phyloP scores from a whole-genome alignment of 306 rosid genomes.

The Quercus agrifolia region DNA sequence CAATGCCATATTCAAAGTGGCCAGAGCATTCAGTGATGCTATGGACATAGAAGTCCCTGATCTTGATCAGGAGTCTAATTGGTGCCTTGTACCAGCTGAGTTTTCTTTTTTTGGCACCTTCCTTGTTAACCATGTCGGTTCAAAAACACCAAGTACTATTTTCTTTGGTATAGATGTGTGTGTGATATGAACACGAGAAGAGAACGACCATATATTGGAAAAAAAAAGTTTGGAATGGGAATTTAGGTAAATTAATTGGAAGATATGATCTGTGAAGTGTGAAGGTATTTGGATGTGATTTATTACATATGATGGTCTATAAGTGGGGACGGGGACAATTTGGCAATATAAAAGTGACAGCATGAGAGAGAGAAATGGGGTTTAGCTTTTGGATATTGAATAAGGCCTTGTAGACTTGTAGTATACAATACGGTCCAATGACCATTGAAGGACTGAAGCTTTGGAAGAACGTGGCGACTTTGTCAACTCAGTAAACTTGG shows the following conservation, averaged over 20 bases:
- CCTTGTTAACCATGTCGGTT: conserved; percentile 19
- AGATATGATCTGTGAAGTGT: not conserved
- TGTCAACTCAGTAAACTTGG: not conserved
- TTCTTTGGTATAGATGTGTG: no score
- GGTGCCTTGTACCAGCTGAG: conserved; percentile 31
- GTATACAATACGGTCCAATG: not conserved
- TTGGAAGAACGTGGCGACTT: not conserved
- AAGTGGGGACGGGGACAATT: not conserved
- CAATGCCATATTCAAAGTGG: conserved; percentile 18
- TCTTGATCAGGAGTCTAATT: conserved; percentile 30
- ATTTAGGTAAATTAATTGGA: no score
- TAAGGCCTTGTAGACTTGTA: not conserved
- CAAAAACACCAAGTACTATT: no score
- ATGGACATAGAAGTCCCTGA: conserved; percentile 48
- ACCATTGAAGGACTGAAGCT: not conserved
- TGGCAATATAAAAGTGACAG: not conserved
- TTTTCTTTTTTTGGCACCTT: conserved; percentile 16
- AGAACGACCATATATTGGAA: not conserved
- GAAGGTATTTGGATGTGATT: not conserved
- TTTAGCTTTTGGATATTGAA: not conserved
- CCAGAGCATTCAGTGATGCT: conserved; percentile 40
- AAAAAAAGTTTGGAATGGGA: not conserved
- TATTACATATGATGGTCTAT: not conserved
- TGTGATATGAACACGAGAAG: no score
- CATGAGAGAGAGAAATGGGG: not conserved